Evolutionary conservation across 768 basidiomycete genomes (phyloP).

Genomic region (Tricholoma matsutake): DNA sequence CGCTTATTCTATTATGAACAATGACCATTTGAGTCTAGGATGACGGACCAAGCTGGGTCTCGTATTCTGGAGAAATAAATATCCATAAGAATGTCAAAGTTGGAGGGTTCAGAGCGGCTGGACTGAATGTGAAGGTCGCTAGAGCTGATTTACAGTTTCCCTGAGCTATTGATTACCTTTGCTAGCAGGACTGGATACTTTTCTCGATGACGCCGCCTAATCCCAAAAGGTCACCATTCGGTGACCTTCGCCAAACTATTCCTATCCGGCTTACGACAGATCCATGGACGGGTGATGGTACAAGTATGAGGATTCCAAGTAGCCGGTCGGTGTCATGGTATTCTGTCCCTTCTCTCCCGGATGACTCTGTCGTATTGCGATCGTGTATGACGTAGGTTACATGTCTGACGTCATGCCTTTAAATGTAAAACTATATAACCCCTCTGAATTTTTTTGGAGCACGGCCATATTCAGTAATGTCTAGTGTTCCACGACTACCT

Average conservation of each 20-base stretch:
- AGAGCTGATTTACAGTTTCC: not conserved
- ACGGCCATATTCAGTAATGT: not conserved
- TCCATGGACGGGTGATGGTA: conserved; percentile 43
- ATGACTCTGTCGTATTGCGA: too few relatives aligned
- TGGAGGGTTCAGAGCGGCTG: conserved; percentile 64
- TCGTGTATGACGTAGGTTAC: too few relatives aligned
- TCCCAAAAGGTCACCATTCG: conserved; percentile 49
- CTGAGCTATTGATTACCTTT: not conserved
- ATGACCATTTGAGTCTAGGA: conserved; percentile 35
- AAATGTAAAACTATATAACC: not conserved
- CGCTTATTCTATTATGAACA: not conserved
- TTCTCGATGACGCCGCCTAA: conserved; percentile 60
- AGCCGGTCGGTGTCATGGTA: conserved; percentile 7
- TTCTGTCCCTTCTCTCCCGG: conserved; percentile 6
- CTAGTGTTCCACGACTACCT: not conserved
- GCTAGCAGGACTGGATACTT: conserved; percentile 58
- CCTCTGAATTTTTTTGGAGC: conserved; percentile 1
- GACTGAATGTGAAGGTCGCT: conserved; percentile 59
- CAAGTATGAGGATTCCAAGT: conserved; percentile 24
- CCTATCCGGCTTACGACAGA: conserved; percentile 68
- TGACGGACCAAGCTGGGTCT: conserved; percentile 59
- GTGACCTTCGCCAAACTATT: conserved; percentile 57
- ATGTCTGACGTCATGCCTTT: conserved; percentile 5
- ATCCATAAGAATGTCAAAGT: conserved; percentile 46
- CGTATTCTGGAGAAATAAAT: conserved; percentile 62